Percentiles rank a stretch among this genome's conserved stretches.
Conservation (phyloP, 495 filamentous ascomycete genomes). For the Astrothelium macrocarpum region DNA sequence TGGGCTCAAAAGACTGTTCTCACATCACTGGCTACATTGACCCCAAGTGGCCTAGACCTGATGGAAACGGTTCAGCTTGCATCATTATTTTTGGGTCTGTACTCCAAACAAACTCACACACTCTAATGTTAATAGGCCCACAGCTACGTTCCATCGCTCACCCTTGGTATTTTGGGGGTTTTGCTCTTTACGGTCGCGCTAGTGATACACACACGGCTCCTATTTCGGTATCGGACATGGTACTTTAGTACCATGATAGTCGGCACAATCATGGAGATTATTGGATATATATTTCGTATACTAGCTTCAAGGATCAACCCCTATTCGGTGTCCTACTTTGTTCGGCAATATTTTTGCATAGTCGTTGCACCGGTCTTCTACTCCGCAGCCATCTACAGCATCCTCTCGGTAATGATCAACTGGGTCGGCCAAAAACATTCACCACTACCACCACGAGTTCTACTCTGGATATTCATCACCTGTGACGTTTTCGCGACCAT, state of each 20-base stretch:
- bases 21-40: conserved; percentile 20
- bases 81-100: conserved; percentile 21
- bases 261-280: conserved; percentile 32
- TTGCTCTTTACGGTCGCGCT: conserved; percentile 42
- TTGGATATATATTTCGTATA: conserved; percentile 50
- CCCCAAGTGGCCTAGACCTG: conserved; percentile 28
- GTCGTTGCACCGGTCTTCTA: conserved; percentile 49
- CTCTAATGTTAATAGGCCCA: background rate
- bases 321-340: conserved; percentile 43
- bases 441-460: conserved; percentile 25
- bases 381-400: conserved; percentile 43
- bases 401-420: conserved; percentile 36
- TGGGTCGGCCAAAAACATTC: conserved; percentile 29
- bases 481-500: conserved; percentile 42
- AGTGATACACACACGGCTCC: conserved; percentile 39
- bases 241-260: conserved; percentile 44
- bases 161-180: conserved; percentile 41
- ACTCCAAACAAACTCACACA: background rate
- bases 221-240: conserved; percentile 43
- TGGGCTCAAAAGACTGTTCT: background rate
- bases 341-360: conserved; percentile 52
- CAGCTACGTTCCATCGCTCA: conserved; percentile 38
- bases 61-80: conserved; percentile 20
- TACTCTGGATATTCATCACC: conserved; percentile 41
- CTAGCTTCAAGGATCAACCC: conserved; percentile 33